Conservation (phyloP, 2,329 filamentous ascomycete genomes). For the Byssochlamys sp. region DNA sequence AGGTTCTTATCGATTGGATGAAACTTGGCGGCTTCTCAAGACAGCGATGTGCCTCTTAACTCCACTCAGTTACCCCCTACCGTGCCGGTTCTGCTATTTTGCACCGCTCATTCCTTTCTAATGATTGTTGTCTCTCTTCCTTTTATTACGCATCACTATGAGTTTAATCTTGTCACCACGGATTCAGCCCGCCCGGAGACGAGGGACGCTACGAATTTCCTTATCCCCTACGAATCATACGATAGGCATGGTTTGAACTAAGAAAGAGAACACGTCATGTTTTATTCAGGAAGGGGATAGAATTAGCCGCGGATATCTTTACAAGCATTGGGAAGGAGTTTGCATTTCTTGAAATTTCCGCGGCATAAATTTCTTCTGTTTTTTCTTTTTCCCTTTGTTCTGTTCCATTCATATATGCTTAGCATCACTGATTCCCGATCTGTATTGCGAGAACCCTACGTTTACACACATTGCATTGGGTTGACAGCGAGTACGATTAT, state of each 20-base stretch:
- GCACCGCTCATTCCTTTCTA: neutral
- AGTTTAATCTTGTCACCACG: neutral
- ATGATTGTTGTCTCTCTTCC: constrained; percentile 2
- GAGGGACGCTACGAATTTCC: constrained; percentile 30
- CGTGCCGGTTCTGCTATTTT: neutral
- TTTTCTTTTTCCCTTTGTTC: constrained; percentile 10
- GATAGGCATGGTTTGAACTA: constrained; percentile 27
- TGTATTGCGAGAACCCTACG: neutral
- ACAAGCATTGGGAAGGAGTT: neutral
- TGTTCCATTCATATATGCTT: constrained; percentile 1
- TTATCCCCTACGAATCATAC: constrained; percentile 28
- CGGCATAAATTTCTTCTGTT: constrained; percentile 10
- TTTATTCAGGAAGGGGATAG: constrained; percentile 1
- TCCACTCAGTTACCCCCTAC: neutral
- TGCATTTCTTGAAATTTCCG: constrained; percentile 1
- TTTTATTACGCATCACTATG: neutral
- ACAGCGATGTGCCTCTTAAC: neutral
- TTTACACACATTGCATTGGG: neutral
- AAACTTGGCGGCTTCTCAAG: neutral
- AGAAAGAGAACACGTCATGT: constrained; percentile 14
- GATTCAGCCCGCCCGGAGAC: constrained; percentile 15
- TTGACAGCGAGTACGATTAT: neutral
- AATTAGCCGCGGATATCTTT: neutral
- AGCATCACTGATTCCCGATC: neutral
- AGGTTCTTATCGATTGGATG: neutral